Evolutionary conservation across 768 basidiomycete genomes (phyloP), one percentile per base, ranked within the genome.

Genomic region (Russula earlei): DNA sequence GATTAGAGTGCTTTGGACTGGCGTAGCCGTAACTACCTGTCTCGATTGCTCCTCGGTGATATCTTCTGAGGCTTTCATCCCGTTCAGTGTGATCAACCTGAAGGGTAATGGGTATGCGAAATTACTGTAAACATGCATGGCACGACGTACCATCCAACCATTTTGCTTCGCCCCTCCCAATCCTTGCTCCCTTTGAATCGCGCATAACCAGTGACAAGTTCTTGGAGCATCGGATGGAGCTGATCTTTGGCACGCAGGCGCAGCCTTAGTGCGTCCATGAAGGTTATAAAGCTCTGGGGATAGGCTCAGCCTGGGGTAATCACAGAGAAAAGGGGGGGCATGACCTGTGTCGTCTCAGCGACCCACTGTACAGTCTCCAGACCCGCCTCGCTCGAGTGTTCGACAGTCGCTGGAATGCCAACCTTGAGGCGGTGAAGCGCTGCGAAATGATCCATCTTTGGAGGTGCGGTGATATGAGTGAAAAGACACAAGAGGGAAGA

Each of bases 321-420:
- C 29, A 52, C 42, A 52, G 15, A 52, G 12, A 38, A 38, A 12
- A 22, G 5, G 22, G 17, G 20, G 14, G 17, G 58, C 73, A 53
- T 42, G n/a, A 90, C 94, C 79, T 95, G 91, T 0, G 95, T 98
- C 5, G 95, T 97, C 70, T 97, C 91, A 9, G 95, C 95, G 24
- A 99, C 91, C 88, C 90, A 93, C 70, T 97, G 96, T 34, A 88
- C 88, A 0, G 90, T 91, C 70, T 97, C 94, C 11, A 86, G 87
- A 0, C 90, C 91, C 8, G 87, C 87, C 68, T 93, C 92, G 43
- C 87, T 87, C 12, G 90, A 89, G 68, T 98, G 95, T 67, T 98
- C 94, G 4, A 96, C 88, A 0, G 94, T 98, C 0, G 95, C 95
- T 5, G 95, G 95, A 0, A 98, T 92, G 10, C 94, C 94, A 1